These are phyloP conservation scores for Abeoforma whisleri DNA, from an alignment of 78 protist species.

Conservation along the genomic window DNA sequence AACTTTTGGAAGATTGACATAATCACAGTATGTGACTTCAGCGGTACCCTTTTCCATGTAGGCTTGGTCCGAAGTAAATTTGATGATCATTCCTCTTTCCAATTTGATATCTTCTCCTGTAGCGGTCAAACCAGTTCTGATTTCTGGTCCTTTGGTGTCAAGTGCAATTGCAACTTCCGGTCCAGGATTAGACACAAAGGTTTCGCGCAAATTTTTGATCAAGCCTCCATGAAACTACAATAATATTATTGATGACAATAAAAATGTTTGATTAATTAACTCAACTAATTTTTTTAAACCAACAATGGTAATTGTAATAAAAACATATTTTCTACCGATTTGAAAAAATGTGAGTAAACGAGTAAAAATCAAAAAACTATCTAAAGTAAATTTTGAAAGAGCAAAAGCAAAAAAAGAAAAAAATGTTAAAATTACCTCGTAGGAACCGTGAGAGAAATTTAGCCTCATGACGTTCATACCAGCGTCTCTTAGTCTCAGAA, in stretches of 20 bases:
- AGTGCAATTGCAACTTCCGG: constrained; percentile 42
- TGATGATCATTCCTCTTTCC: constrained; percentile 10
- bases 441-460: constrained; percentile 67
- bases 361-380: no score
- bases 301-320: no score
- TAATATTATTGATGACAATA: no score
- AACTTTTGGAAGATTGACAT: constrained; percentile 39
- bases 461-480: constrained; percentile 68
- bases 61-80: not conserved
- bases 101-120: not conserved
- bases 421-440: no score
- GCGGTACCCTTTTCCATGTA: not conserved
- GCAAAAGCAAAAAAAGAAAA: no score
- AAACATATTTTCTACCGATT: no score
- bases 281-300: no score
- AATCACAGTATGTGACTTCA: constrained; percentile 17
- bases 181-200: not conserved
- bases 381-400: no score
- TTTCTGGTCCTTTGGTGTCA: constrained; percentile 70
- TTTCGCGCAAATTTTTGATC: constrained; percentile 39
- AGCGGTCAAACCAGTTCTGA: constrained; percentile 52
- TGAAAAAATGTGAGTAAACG: no score
- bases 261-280: no score
- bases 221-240: constrained; percentile 21
- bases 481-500: constrained; percentile 42